phyloP scores from a whole-genome alignment of 345 rosid genomes.

The Conringia planisiliqua region DNA sequence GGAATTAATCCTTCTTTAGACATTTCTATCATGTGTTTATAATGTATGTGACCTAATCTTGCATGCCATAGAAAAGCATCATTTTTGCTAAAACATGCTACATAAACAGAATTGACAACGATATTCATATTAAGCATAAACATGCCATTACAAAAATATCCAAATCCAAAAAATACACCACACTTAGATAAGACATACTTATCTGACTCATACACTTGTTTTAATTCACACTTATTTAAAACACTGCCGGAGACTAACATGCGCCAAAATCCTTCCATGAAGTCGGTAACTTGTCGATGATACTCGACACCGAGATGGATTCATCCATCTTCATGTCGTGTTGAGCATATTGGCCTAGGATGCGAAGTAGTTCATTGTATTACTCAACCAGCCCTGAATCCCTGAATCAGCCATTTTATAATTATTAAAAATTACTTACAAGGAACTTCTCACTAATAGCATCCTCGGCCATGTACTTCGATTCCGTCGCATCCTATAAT shows the following conservation, averaged over 20 bases:
- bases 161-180: too few species aligned
- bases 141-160: too few species aligned
- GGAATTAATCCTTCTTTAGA: neutral
- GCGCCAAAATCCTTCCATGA: neutral
- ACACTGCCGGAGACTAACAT: neutral
- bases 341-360: neutral
- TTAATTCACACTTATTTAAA: too few species aligned
- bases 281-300: slow-evolving; percentile 1
- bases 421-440: neutral
- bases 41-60: neutral
- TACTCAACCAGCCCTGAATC: neutral
- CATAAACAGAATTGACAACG: too few species aligned
- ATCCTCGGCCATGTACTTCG: neutral
- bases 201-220: too few species aligned
- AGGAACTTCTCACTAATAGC: neutral
- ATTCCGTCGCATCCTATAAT: too few species aligned
- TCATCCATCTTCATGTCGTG: neutral
- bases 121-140: too few species aligned
- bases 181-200: too few species aligned
- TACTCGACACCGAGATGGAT: neutral
- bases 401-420: neutral
- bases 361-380: neutral
- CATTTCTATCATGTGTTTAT: neutral
- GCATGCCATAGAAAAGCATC: neutral
- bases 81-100: neutral